phyloP scores from a whole-genome alignment of 495 filamentous ascomycete genomes.

The Wilcoxina mikolae region DNA sequence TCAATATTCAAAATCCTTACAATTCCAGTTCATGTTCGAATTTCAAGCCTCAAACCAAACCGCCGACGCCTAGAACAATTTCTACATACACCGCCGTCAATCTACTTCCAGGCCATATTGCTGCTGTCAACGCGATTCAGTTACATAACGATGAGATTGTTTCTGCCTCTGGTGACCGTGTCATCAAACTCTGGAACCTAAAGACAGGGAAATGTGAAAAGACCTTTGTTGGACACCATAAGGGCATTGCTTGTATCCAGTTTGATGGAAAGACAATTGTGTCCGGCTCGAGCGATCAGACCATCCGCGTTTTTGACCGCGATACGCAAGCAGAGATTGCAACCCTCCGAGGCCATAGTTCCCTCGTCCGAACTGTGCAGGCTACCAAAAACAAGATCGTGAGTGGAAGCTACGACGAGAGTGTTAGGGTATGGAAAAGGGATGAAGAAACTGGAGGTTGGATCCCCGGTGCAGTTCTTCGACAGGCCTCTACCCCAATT shows the following conservation, averaged over 20 bases:
- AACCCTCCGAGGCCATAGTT: slow-evolving; percentile 60
- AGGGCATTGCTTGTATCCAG: slow-evolving; percentile 95
- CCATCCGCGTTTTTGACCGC: slow-evolving; percentile 85
- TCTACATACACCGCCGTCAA: slow-evolving; percentile 62
- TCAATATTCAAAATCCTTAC: slow-evolving; percentile 28
- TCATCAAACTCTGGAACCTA: slow-evolving; percentile 88
- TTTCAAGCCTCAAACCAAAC: background rate
- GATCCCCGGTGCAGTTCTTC: slow-evolving; percentile 54
- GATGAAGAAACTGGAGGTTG: slow-evolving; percentile 60
- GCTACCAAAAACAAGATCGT: slow-evolving; percentile 73
- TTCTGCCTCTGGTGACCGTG: slow-evolving; percentile 82
- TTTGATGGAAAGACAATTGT: slow-evolving; percentile 95
- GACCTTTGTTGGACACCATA: slow-evolving; percentile 72
- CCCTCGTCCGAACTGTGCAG: slow-evolving; percentile 86
- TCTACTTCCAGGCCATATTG: slow-evolving; percentile 63
- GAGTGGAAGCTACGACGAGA: slow-evolving; percentile 89
- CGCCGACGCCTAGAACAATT: slow-evolving; percentile 31
- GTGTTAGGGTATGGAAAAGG: slow-evolving; percentile 83
- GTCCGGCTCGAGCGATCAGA: slow-evolving; percentile 86
- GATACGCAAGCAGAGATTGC: slow-evolving; percentile 74
- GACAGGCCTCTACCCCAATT: slow-evolving; percentile 37
- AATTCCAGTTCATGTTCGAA: background rate
- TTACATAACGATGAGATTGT: slow-evolving; percentile 76
- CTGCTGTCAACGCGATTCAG: slow-evolving; percentile 92
- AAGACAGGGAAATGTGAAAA: slow-evolving; percentile 56